These are phyloP conservation scores for Fraxinus dipetala DNA, from an alignment of 305 asterid species.

Conservation along the genomic window DNA sequence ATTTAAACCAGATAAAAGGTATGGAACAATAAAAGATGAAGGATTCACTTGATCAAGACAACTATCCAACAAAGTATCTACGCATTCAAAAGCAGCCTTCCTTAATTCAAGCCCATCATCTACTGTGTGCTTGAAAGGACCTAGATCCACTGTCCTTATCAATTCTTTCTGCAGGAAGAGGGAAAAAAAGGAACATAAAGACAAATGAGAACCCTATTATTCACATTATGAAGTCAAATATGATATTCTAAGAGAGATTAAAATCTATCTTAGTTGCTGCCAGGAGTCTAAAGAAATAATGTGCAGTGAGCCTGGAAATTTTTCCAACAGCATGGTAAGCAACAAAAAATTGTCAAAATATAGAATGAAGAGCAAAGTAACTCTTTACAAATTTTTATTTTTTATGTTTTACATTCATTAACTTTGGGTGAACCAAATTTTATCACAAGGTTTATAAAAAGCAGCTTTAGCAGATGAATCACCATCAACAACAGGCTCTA, in stretches of 20 bases:
- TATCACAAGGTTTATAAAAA: background rate
- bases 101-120: constrained; percentile 99
- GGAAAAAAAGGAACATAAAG: background rate
- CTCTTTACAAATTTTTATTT: background rate
- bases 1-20: constrained; percentile 88
- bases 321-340: background rate
- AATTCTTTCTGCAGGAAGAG: constrained; percentile 78
- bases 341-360: background rate
- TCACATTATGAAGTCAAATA: background rate
- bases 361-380: background rate
- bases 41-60: constrained; percentile 98
- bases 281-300: background rate
- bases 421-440: background rate
- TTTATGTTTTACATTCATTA: background rate
- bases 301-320: background rate
- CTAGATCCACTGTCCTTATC: constrained; percentile 95
- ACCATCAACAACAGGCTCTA: background rate
- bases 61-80: constrained; percentile 87
- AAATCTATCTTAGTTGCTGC: background rate
- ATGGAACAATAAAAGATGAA: constrained; percentile 93
- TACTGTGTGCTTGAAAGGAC: constrained; percentile 99
- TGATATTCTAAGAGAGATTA: background rate
- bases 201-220: background rate
- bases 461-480: background rate
- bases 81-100: constrained; percentile 98